These are phyloP conservation scores for Moelleriella libera DNA, from an alignment of 2,329 filamentous ascomycete species.

Conservation along the genomic window DNA sequence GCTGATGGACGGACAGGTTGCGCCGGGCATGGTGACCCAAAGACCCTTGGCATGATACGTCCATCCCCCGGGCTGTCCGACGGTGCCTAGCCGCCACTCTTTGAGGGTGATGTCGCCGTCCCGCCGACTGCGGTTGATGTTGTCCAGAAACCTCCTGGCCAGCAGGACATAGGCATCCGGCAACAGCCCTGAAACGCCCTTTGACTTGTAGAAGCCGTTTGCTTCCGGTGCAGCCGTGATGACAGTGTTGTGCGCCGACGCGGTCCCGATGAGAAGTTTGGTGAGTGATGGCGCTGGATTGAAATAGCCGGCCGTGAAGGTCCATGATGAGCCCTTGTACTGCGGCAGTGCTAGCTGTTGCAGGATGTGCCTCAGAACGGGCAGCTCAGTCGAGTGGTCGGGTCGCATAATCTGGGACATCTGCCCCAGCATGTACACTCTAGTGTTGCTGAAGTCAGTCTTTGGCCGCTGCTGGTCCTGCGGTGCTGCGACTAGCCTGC, in stretches of 20 bases:
- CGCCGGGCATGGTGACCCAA: constrained; percentile 65
- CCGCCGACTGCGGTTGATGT: constrained; percentile 28
- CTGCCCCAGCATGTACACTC: constrained; percentile 76
- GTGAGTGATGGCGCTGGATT: constrained; percentile 84
- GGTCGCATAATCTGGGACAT: constrained; percentile 72
- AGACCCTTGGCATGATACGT: constrained; percentile 96
- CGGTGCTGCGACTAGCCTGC: constrained; percentile 43
- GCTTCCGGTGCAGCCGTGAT: constrained; percentile 87
- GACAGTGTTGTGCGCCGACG: constrained; percentile 59
- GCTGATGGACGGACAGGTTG: constrained; percentile 57
- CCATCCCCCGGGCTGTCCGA: constrained; percentile 75
- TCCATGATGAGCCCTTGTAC: constrained; percentile 67
- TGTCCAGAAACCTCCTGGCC: constrained; percentile 64
- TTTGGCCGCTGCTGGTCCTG: constrained; percentile 1
- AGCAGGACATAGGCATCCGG: constrained; percentile 88
- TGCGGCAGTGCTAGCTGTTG: constrained; percentile 47
- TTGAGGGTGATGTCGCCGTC: constrained; percentile 54
- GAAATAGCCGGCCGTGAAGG: constrained; percentile 96
- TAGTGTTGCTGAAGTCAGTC: constrained; percentile 38
- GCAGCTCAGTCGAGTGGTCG: constrained; percentile 78
- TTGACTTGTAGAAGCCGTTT: constrained; percentile 87
- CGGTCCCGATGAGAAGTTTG: constrained; percentile 61
- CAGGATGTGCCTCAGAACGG: constrained; percentile 63
- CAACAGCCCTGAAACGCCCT: constrained; percentile 77
- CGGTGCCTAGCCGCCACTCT: constrained; percentile 77